Conservation (phyloP, 768 basidiomycete genomes). For the Trametes coccinea region DNA sequence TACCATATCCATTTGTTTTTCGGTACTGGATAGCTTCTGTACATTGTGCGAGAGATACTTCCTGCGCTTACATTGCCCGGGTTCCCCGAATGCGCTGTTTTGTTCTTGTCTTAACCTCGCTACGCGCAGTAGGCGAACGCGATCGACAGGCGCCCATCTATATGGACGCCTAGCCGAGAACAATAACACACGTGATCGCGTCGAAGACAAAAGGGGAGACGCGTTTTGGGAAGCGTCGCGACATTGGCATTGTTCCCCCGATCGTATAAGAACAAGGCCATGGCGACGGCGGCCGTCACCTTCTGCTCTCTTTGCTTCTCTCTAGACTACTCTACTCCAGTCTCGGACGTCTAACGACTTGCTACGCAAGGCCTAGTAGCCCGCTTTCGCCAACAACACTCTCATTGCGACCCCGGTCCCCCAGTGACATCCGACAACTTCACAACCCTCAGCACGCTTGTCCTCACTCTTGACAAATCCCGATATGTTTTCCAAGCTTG, state of each 20-base stretch:
- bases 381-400: background rate
- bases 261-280: constrained; percentile 1
- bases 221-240: constrained; percentile 1
- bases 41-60: no score
- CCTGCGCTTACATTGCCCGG: no score
- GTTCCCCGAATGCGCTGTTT: no score
- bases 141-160: background rate
- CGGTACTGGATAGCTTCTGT: no score
- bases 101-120: no score
- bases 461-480: background rate
- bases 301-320: background rate
- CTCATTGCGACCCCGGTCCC: background rate
- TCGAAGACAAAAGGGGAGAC: constrained; percentile 14
- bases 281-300: background rate
- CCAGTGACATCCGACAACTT: no score
- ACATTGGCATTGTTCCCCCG: constrained; percentile 11
- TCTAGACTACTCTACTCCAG: constrained; percentile 10
- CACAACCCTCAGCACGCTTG: background rate
- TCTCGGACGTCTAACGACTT: constrained; percentile 4
- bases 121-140: background rate
- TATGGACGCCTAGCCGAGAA: constrained; percentile 8
- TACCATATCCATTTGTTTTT: no score
- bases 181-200: constrained; percentile 24
- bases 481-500: constrained; percentile 23
- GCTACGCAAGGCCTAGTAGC: background rate